phyloP scores from a whole-genome alignment of 352 stramenopile genomes.

The Lagenidium giganteum region DNA sequence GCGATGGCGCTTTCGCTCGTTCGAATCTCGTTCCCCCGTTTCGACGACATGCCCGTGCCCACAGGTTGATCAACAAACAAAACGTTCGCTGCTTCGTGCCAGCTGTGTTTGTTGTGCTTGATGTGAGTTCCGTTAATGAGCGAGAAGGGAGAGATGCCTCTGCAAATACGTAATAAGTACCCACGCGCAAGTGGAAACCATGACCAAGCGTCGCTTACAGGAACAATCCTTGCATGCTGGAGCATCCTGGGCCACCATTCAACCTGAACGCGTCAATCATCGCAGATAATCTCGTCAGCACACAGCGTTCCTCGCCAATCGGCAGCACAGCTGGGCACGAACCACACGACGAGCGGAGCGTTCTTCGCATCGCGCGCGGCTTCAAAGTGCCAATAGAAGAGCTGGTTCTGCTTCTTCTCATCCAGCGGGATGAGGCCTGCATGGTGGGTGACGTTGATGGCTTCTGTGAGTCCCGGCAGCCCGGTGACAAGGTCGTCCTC shows the following conservation, averaged over 20 bases:
- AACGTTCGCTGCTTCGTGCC: conserved; percentile 68
- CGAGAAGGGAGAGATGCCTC: conserved; percentile 64
- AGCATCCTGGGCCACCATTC: conserved; percentile 78
- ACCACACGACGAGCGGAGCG: conserved; percentile 70
- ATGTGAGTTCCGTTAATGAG: conserved; percentile 47
- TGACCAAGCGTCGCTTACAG: conserved; percentile 25
- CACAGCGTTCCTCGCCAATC: neutral
- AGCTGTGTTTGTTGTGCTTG: conserved; percentile 64
- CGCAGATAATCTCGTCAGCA: neutral
- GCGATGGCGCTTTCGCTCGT: conserved; percentile 39
- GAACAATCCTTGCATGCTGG: conserved; percentile 77
- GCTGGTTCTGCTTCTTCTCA: conserved; percentile 34
- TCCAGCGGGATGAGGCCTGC: conserved; percentile 53
- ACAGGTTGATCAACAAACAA: conserved; percentile 85
- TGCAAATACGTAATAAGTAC: conserved; percentile 3
- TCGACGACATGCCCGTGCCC: conserved; percentile 73
- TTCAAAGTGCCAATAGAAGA: conserved; percentile 84
- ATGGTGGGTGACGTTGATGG: conserved; percentile 54
- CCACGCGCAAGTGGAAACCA: neutral
- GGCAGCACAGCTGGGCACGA: neutral
- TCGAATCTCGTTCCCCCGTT: conserved; percentile 46
- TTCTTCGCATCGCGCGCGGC: conserved; percentile 36
- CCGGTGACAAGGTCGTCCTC: conserved; percentile 35
- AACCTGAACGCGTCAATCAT: conserved; percentile 25
- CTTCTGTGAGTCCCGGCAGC: conserved; percentile 47